These are phyloP conservation scores for Vinca major DNA, from an alignment of 305 asterid species.

Conservation along the genomic window DNA sequence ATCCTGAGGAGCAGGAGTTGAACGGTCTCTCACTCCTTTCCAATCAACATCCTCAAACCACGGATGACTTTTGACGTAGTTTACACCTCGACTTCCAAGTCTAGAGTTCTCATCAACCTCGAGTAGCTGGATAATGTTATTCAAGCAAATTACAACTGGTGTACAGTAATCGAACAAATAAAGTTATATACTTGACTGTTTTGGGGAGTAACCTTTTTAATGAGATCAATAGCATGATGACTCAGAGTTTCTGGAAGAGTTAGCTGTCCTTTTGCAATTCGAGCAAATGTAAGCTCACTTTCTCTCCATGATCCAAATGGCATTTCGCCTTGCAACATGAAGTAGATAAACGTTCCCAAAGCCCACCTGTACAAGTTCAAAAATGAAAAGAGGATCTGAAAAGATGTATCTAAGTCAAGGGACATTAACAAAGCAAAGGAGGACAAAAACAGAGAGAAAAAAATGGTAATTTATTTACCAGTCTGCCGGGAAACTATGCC, in stretches of 20 bases:
- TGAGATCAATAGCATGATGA: conserved; percentile 64
- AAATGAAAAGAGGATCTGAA: conserved; percentile 1
- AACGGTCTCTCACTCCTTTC: conserved; percentile 44
- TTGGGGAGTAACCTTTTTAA: conserved; percentile 48
- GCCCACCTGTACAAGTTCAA: conserved; percentile 68
- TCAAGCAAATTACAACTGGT: neutral
- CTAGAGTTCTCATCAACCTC: conserved; percentile 69
- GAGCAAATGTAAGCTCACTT: conserved; percentile 77
- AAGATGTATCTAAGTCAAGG: conserved; percentile 15
- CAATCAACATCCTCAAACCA: conserved; percentile 78
- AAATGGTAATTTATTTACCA: conserved; percentile 39
- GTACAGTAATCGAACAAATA: neutral
- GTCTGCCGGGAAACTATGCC: conserved; percentile 84
- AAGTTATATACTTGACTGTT: conserved; percentile 1
- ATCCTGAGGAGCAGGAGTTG: conserved; percentile 43
- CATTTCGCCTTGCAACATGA: conserved; percentile 93
- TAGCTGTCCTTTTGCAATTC: conserved; percentile 77
- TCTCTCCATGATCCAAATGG: conserved; percentile 98
- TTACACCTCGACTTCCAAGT: conserved; percentile 70
- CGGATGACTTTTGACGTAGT: conserved; percentile 64
- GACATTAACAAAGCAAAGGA: conserved; percentile 1
- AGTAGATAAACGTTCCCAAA: conserved; percentile 76
- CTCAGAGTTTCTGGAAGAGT: conserved; percentile 63
- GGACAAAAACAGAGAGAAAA: neutral
- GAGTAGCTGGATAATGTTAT: conserved; percentile 44